Evolutionary conservation across 2,329 filamentous ascomycete species (phyloP).

Genomic region (Calonectria fujianensis): DNA sequence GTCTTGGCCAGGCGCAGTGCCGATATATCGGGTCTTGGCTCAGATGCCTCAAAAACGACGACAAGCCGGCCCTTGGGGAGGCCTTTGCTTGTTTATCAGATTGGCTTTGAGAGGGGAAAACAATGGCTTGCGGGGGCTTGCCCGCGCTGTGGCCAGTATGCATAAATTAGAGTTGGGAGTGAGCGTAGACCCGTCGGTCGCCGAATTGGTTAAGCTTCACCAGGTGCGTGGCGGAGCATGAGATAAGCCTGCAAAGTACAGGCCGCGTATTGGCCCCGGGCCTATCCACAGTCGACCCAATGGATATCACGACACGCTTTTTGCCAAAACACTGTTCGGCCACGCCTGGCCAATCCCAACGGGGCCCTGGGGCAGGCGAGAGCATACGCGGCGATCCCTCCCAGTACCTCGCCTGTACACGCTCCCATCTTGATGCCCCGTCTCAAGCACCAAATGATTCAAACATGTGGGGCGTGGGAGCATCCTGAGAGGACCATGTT

Average conservation of each 20-base stretch:
- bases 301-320: conserved; percentile 16
- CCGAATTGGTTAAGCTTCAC: conserved; percentile 27
- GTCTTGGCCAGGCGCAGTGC: conserved; percentile 2
- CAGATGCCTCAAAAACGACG: not conserved
- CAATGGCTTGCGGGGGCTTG: not conserved
- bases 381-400: conserved; percentile 4
- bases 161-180: conserved; percentile 37
- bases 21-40: conserved; percentile 14
- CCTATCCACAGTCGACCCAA: not conserved
- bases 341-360: conserved; percentile 7
- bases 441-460: conserved; percentile 21
- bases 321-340: not conserved
- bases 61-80: not conserved
- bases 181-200: conserved; percentile 18
- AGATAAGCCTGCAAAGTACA: conserved; percentile 36
- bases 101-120: not conserved
- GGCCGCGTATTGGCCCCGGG: conserved; percentile 11
- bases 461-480: conserved; percentile 1
- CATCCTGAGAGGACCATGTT: conserved; percentile 22
- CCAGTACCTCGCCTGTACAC: not conserved
- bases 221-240: conserved; percentile 21
- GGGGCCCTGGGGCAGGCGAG: not conserved
- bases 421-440: not conserved
- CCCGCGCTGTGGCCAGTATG: conserved; percentile 15
- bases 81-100: not conserved